A percentile compares a stretch with the other conserved stretches of the same genome.
These are phyloP conservation scores for Odontarrhena argentea DNA, from an alignment of 345 rosid genomes.

Conservation along the genomic window DNA sequence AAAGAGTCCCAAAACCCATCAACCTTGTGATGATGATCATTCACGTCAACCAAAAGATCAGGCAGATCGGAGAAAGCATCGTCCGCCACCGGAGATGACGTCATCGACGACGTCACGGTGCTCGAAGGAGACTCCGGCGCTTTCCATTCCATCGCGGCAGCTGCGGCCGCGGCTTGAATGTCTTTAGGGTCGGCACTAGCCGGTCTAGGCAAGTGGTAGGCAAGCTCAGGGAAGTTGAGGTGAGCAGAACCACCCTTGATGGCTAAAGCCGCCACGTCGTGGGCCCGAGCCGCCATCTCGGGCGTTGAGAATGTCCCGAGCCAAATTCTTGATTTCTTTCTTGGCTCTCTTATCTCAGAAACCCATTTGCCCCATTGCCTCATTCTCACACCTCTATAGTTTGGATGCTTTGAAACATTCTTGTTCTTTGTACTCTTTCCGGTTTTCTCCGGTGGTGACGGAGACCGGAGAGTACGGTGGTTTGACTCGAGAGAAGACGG, in stretches of 20 bases:
- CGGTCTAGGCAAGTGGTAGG: constrained; percentile 65
- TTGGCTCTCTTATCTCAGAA: constrained; percentile 85
- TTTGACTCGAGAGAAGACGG: not conserved
- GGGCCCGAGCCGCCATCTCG: constrained; percentile 98
- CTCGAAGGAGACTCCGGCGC: constrained; percentile 44
- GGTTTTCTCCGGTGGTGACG: constrained; percentile 22
- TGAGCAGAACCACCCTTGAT: constrained; percentile 74
- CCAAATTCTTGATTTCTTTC: constrained; percentile 94
- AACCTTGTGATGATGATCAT: constrained; percentile 34
- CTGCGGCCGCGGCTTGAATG: constrained; percentile 80
- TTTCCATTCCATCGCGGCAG: constrained; percentile 57
- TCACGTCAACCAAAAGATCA: constrained; percentile 53
- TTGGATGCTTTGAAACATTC: constrained; percentile 45
- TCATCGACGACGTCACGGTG: constrained; percentile 38
- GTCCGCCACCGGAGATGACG: constrained; percentile 47
- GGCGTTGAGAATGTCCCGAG: constrained; percentile 81
- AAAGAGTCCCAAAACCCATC: constrained; percentile 53
- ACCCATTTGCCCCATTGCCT: constrained; percentile 99
- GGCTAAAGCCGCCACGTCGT: constrained; percentile 83
- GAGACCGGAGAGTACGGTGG: constrained; percentile 33
- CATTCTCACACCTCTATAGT: constrained; percentile 79
- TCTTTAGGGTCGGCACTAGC: constrained; percentile 71
- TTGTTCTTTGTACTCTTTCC: constrained; percentile 13
- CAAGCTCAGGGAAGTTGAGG: constrained; percentile 79
- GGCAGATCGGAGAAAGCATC: constrained; percentile 76